Evolutionary conservation across 805 yeast genomes (phyloP), one percentile per base, ranked within the genome.

Genomic region (Cyberlindnera xylosilytica): DNA sequence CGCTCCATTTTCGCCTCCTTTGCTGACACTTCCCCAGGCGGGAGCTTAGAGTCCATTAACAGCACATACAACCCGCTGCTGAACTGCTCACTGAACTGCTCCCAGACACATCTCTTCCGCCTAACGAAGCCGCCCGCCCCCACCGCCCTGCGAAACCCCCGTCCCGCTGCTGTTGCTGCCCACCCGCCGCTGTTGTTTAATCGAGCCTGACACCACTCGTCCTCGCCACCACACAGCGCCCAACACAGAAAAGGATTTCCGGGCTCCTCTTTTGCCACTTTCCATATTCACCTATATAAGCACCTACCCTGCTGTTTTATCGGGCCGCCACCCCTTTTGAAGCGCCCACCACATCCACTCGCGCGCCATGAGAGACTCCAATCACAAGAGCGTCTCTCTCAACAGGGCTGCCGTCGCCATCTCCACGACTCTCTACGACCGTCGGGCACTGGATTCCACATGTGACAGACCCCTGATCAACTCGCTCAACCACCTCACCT

Each of bases 381-480:
- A 89, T 66, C 85, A 84, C 67, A 79, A 83, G 57, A 81, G 90
- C 18, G 77, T 88, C 38, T 64, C 81, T 38, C 76, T 81, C 42
- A 93, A 91, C 68, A 76, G 83, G 60, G 97, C 99, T 4, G 89
- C 96, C n/a, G 87, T 90, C 22, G 81, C 90, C 20, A 88, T 91
- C 47, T 83, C 96, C 7, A 79, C 96, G 20, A 81, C 91, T 17
- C 76, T 91, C 23, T 91, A 91, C 61, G 98, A 91, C 64, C 68
- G 98, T 45, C 68, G 98, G 38, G 97, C 98, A 1, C 71, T 91
- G 40, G 98, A 93, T 61, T 86, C 90, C 49, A 84, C 96, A 2
- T 79, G 88, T 22, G 90, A 87, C 58, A 79, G 85, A 52, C 97
- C 99, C 1, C 71, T 91, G 44, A 93, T 93, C 46, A 89, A 88